Base-by-base conservation (phyloP, 768 basidiomycete genomes). In the Rhizopogon vulgaris region DNA sequence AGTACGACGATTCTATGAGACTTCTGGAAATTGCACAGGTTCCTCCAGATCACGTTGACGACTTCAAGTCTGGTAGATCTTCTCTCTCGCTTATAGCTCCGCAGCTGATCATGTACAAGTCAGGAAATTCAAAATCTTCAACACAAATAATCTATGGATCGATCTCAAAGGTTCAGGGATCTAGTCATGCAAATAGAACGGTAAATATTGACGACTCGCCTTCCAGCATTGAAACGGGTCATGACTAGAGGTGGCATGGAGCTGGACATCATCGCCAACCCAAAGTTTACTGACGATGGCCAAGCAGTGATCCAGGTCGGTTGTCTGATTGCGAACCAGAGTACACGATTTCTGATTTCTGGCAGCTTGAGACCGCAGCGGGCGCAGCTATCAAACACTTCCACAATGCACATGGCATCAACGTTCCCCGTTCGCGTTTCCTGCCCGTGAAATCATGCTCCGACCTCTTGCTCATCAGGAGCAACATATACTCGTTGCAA, bases 341-440 rank as follows among this genome's bases (percentile, higher is more conserved):
- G 56, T 22, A 46, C 48, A 46, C 53, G 51, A 49, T 38, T 49
- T 48, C 36, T 51, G 15, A 39, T 38, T 30, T 37, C 36, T 48
- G 32, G 25, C 52, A 87, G 76, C 83, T 92, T 61, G 90, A 93
- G 73, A 93, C 89, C 18, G 93, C 93, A 39, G 90, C 93, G 50
- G 94, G 94, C 69, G 92, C 90, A 38, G 94, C 94, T 41, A 83
- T 87, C 80, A 94, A 94, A 76, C 85, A 94, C 72, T 94, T 94
- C 77, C 85, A 80, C 69, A 86, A 86, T 66, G 91, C 89, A 6
- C 88, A 88, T 64, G 95, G 92, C 54, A 87, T 96, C 72, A 95
- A 94, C 73, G 95, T 97, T 40, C 93, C 95, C 49, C 86, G 94
- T 51, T 83, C 79, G 54, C 90, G 95, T 55, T 96, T 97, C 85